Base-by-base conservation (phyloP, 768 basidiomycete species). In the Infundibulicybe gibba region DNA sequence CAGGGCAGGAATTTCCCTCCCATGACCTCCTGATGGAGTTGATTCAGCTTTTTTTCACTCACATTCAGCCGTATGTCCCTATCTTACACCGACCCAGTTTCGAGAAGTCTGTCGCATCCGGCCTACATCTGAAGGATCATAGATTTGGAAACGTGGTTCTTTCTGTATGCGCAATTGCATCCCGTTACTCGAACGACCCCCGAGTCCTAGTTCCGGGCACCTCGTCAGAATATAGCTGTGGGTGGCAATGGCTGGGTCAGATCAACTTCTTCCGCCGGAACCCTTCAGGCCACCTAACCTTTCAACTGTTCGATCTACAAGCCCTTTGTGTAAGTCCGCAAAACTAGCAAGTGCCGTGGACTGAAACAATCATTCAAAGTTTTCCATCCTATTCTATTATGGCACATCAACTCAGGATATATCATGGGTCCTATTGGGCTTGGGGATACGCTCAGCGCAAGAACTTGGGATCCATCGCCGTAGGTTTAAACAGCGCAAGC, bases 381-480 rank as follows among this genome's bases (percentile, higher is more conserved):
- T 84, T 33, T 66, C 69, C 38, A 68, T 76, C 0, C 30, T 72
- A 35, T 83, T 71, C 63, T 60, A 74, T 19, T 73, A 75, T 45
- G 71, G 76, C 0, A 74, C 72, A 6, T 72, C 66, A 50, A 63
- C 68, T 0, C 72, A 79, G 1, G 79, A 82, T 42, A 74, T 77
- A 9, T 66, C 66, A 35, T 91, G 87, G 88, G 74, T 74, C 4
- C 69, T 80, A 6, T 70, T 81, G 32, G 85, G 85, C 0, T 65
- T 85, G 35, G 85, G 82, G n/a, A 62, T 91, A 30, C 81, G 87
- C 3, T 67, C 83, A 41, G 79, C 82, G 1, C 82, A 89, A 58
- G 89, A 93, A 52, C 78, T 89, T 33, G 82, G 90, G 21, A 84
- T 80, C 1, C 90, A 92, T 61, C 61, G 69, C 47, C 63, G 74